Conservation (phyloP, 2,329 filamentous ascomycete genomes). For the Sclerotinia trifoliorum region DNA sequence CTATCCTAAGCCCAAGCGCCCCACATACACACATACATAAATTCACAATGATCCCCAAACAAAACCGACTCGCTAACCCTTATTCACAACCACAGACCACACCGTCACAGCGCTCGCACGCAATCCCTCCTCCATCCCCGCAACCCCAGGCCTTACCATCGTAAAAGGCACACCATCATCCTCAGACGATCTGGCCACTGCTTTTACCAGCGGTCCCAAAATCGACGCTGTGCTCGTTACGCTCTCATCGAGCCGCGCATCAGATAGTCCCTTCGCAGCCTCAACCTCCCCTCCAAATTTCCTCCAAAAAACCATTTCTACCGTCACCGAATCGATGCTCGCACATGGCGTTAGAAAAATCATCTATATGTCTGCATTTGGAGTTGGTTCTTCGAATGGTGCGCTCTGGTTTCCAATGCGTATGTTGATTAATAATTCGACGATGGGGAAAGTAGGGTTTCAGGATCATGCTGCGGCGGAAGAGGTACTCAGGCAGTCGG, state of each 20-base stretch:
- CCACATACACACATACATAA: neutral
- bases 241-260: slow-evolving; percentile 48
- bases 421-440: slow-evolving; percentile 47
- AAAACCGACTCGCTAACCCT: slow-evolving; percentile 14
- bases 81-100: slow-evolving; percentile 39
- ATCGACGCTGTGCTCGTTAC: slow-evolving; percentile 48
- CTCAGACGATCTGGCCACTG: neutral
- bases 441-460: slow-evolving; percentile 44
- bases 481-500: slow-evolving; percentile 16
- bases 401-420: slow-evolving; percentile 46
- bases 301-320: slow-evolving; percentile 2
- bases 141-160: slow-evolving; percentile 42
- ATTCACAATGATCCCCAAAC: neutral
- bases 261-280: slow-evolving; percentile 50
- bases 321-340: slow-evolving; percentile 40
- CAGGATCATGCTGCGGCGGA: slow-evolving; percentile 47
- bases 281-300: slow-evolving; percentile 10
- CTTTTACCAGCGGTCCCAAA: slow-evolving; percentile 28
- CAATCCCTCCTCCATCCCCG: slow-evolving; percentile 40
- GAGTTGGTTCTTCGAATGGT: slow-evolving; percentile 47
- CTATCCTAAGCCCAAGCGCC: neutral
- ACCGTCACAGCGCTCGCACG: slow-evolving; percentile 49
- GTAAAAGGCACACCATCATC: slow-evolving; percentile 39
- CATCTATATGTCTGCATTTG: slow-evolving; percentile 52
- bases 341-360: slow-evolving; percentile 43